Conservation (phyloP, 2,329 filamentous ascomycete genomes). For the Dendryphion nanum region DNA sequence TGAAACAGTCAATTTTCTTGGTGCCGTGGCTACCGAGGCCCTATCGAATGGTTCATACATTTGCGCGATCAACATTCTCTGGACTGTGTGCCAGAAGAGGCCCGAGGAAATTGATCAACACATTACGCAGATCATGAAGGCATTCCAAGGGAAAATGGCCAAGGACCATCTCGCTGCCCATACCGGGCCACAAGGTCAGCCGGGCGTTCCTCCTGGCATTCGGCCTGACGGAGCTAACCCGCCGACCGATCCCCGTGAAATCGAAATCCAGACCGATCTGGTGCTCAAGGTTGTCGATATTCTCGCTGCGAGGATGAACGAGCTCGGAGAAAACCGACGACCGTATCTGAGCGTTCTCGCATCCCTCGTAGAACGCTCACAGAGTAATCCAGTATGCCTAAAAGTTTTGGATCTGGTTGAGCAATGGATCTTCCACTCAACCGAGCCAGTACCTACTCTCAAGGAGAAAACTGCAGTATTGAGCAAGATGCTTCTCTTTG, state of each 20-base stretch:
- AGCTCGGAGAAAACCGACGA: conserved; percentile 82
- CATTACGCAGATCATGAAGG: conserved; percentile 86
- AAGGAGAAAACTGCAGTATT: conserved; percentile 99
- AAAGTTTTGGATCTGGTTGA: conserved; percentile 95
- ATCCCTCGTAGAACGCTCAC: conserved; percentile 91
- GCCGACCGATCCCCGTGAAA: conserved; percentile 71
- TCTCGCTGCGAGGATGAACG: conserved; percentile 87
- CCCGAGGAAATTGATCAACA: conserved; percentile 88
- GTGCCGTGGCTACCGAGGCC: conserved; percentile 81
- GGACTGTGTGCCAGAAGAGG: conserved; percentile 83
- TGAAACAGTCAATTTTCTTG: conserved; percentile 82
- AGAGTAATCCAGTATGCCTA: conserved; percentile 80
- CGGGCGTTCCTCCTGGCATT: conserved; percentile 23
- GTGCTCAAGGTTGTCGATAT: conserved; percentile 96
- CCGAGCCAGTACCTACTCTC: conserved; percentile 91
- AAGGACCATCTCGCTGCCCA: conserved; percentile 80
- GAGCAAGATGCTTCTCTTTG: conserved; percentile 98
- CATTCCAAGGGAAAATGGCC: conserved; percentile 84
- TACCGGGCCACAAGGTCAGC: conserved; percentile 45
- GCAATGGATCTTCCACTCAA: conserved; percentile 91
- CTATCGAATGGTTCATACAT: conserved; percentile 79
- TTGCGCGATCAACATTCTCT: conserved; percentile 88
- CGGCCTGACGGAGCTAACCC: conserved; percentile 58
- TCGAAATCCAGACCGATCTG: conserved; percentile 83
- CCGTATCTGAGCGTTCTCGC: conserved; percentile 95